Percentiles rank a stretch among this genome's conserved stretches.
phyloP scores from a whole-genome alignment of 345 rosid genomes.

The Luvunga scandens region DNA sequence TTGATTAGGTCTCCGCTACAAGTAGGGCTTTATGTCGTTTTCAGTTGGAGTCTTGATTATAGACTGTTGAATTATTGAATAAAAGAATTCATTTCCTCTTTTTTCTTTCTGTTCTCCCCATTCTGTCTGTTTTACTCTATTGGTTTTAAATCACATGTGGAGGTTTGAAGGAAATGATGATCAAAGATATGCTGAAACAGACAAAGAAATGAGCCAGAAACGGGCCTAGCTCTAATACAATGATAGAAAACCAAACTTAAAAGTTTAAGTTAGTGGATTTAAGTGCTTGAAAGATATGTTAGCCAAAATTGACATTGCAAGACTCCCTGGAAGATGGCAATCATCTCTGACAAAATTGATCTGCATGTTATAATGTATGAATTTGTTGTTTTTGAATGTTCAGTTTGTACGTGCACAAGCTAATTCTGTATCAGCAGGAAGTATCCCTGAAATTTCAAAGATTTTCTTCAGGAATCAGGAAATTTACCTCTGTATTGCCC shows the following conservation, averaged over 20 bases:
- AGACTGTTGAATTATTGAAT: not conserved
- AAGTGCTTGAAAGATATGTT: not conserved
- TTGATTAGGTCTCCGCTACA: not conserved
- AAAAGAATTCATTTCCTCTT: not conserved
- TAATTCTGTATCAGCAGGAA: not conserved
- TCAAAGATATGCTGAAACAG: not conserved
- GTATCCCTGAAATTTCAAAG: not conserved
- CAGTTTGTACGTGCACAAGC: not conserved
- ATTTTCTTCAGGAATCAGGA: not conserved
- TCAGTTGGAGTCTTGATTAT: not conserved
- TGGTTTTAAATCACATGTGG: too few relatives aligned
- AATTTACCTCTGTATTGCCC: not conserved
- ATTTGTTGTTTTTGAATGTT: not conserved
- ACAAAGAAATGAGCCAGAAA: not conserved
- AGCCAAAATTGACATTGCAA: not conserved
- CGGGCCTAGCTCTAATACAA: not conserved
- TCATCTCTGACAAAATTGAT: not conserved
- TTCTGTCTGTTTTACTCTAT: too few relatives aligned
- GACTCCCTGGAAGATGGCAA: not conserved
- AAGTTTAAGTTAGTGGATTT: not conserved
- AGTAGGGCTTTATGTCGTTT: not conserved
- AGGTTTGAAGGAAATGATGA: not conserved
- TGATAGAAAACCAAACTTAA: not conserved
- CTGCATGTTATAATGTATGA: not conserved
- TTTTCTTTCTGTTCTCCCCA: too few relatives aligned